Base-by-base conservation (phyloP, 2,329 filamentous ascomycete genomes). In the Xylariaceae sp. region DNA sequence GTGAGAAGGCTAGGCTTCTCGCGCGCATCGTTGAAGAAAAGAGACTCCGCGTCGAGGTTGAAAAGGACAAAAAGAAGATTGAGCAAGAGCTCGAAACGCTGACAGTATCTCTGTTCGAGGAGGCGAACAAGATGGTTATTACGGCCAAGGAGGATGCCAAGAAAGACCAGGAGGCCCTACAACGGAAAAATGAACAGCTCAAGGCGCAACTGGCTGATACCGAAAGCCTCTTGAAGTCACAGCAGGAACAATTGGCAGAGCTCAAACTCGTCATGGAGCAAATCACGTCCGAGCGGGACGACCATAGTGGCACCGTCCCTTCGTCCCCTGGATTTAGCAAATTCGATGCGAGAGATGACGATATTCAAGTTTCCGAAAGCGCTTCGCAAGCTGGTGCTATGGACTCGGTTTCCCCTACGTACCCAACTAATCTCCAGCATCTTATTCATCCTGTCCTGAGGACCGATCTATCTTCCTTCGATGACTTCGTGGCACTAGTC, bases 121-220 rank as follows among this genome's bases (percentile, higher is more conserved):
- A 99, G 78, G 95, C 95, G 48, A 98, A 99, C 77, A 93, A 89
- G 81, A 98, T 99, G 93, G 95, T 99, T 50, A 90, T 93, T 41
- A 87, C 86, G 16, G 93, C 93, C 40, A 91, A 96, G 69, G 91
- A 93, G 71, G 91, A 96, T 59, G 92, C 95, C 7, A 87, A 92
- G 59, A 87, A 85, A 61, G 91, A 97, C 65, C 89, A 91, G 40
- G 92, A 97, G 63, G 82, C 83, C 3, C 79, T 93, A 42, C 87
- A 92, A 54, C 89, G 89, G 69, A 91, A 91, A 70, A 96, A 95
- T 67, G 91, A 96, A 54, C 91, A 96, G 73, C 82, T 98, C 49
- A 90, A 86, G 67, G 82, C 88, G 21, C 93, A 98, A 73, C 80
- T 99, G 50, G 86, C 86, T 54, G 93, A 99, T 71, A 93, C 90